These are phyloP conservation scores for Nicotiana paniculata DNA, from an alignment of 257 asterid species.

Conservation along the genomic window DNA sequence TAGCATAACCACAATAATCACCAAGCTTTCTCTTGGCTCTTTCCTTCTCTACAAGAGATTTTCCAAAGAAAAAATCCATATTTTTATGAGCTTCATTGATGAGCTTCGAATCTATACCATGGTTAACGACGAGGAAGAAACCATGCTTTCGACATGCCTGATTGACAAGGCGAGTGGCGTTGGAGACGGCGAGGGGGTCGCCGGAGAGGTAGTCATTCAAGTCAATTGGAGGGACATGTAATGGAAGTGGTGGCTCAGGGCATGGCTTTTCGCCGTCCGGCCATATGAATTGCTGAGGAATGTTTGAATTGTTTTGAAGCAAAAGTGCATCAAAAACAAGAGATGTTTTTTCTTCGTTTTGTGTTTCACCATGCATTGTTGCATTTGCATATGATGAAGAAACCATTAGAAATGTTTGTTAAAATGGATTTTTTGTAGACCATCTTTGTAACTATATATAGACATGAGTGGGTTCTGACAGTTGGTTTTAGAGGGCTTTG, in stretches of 20 bases:
- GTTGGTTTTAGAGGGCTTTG: not conserved
- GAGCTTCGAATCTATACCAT: conserved; percentile 50
- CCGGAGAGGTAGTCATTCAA: conserved; percentile 43
- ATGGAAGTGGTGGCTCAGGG: conserved; percentile 30
- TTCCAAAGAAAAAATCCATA: conserved; percentile 35
- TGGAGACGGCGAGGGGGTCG: conserved; percentile 25
- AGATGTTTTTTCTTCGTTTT: not conserved
- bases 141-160: conserved; percentile 64
- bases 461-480: not conserved
- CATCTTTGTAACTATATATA: not conserved
- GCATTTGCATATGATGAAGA: not conserved
- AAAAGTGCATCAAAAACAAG: conserved; percentile 45
- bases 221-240: conserved; percentile 51
- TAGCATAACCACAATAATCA: conserved; percentile 68
- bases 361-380: conserved; percentile 16
- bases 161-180: conserved; percentile 28
- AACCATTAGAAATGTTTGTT: not conserved
- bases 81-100: conserved; percentile 36
- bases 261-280: conserved; percentile 62
- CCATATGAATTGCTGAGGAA: conserved; percentile 79
- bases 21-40: conserved; percentile 43
- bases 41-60: conserved; percentile 44
- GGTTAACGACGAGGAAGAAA: conserved; percentile 56
- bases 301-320: conserved; percentile 33
- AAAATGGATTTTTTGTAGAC: not conserved